Base-by-base conservation (phyloP, 345 rosid species). In the Corchorus capsularis region DNA sequence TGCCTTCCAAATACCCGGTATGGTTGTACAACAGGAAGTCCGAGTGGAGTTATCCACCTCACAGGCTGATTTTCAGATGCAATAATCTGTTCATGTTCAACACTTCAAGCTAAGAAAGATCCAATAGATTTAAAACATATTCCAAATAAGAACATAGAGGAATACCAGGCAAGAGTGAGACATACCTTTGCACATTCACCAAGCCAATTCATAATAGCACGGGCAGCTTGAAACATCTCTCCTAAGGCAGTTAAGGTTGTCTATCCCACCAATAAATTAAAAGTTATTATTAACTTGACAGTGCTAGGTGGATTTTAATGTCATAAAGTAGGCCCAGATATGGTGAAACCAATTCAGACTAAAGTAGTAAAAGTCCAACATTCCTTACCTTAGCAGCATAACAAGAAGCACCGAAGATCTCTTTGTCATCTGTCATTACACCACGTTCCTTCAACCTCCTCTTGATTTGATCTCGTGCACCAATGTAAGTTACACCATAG, bases 11-110 rank as follows among this genome's bases (percentile, higher is more conserved):
- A 72, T 77, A 84, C 88, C 54, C 87, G 91, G 77, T 96, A 96
- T 67, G 99, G 99, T 78, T 96, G 99, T 72, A 96, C 97, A 78
- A 94, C 99, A 81, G 99, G 98, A 83, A 96, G 98, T 71, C 98
- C 98, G 43, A 96, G 86, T 54, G 98, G 97, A 76, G 97, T 96
- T 69, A 91, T 96, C 98, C 99, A 96, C 59, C 89, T 81, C 62
- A 96, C 99, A 14, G 98, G 89, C 78, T 92, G 85, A 80, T 96
- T 96, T 85, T 91, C 94, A 80, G 92, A 80, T 72, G 99, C 98
- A 79, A 96, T 90, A 54, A 92, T 79, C 99, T 96, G 86, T 49
- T 62, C 72, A 82, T 60, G 32, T 47, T n/a, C 64, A 72, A 45
- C 39, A 27, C 49, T 70, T 62, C 13, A 50, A 78, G 75, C 76